Evolutionary conservation across 768 basidiomycete genomes (phyloP).

Genomic region (Mycena maculata): DNA sequence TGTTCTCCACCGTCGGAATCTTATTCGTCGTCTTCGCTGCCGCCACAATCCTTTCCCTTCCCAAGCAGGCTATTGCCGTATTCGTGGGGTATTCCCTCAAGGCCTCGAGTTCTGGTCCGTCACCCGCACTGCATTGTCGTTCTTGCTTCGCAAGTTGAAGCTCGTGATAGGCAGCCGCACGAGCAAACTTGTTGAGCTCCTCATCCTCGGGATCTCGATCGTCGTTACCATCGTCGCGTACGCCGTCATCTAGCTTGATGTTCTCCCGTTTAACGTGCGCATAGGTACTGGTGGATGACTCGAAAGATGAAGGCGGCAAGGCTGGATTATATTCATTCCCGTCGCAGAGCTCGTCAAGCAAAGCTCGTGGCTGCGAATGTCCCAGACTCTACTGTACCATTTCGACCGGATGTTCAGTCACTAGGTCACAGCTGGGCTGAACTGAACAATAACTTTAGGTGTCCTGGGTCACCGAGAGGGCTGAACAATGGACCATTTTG

Average conservation of each 20-base stretch:
- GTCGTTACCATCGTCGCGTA: conserved; percentile 79
- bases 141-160: conserved; percentile 24
- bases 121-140: conserved; percentile 50
- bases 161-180: not conserved
- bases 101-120: conserved; percentile 51
- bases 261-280: not conserved
- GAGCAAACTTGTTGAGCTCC: conserved; percentile 71
- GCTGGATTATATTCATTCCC: conserved; percentile 68
- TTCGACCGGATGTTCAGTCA: too few species aligned
- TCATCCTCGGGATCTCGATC: conserved; percentile 73
- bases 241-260: conserved; percentile 80
- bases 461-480: too few species aligned
- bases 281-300: conserved; percentile 8
- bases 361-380: too few species aligned
- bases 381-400: too few species aligned
- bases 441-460: too few species aligned
- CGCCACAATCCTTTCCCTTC: conserved; percentile 84
- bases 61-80: conserved; percentile 91
- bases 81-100: conserved; percentile 86
- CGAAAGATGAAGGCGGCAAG: conserved; percentile 67
- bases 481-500: too few species aligned
- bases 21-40: conserved; percentile 76
- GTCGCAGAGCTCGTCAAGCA: conserved; percentile 74
- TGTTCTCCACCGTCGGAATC: conserved; percentile 92
- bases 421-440: too few species aligned